Percentiles rank a stretch among this genome's conserved stretches.
Evolutionary conservation across 1,284 basidiomycete genomes (phyloP).

Genomic region (Pholiota adiposa): DNA sequence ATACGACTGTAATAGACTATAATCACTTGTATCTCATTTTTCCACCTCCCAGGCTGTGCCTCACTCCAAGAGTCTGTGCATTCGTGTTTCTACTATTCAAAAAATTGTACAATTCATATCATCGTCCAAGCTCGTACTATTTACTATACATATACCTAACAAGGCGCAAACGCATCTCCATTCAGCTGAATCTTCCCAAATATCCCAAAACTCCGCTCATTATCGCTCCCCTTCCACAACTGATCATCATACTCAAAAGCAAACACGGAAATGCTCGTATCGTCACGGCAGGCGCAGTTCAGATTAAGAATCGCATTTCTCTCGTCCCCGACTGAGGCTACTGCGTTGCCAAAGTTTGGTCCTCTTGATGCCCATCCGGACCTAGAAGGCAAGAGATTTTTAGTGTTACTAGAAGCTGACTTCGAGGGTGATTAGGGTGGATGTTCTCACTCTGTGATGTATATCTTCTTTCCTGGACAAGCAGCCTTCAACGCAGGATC

Average conservation of each 20-base stretch:
- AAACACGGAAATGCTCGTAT: conserved; percentile 35
- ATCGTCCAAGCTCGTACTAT: background rate
- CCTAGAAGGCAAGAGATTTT: conserved; percentile 22
- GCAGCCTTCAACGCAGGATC: conserved; percentile 36
- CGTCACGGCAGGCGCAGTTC: conserved; percentile 33
- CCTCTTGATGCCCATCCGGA: conserved; percentile 44
- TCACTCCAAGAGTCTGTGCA: too few species aligned
- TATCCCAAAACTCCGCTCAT: conserved; percentile 39
- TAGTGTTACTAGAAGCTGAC: background rate
- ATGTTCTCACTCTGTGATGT: conserved; percentile 37
- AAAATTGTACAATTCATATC: background rate
- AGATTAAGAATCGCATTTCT: conserved; percentile 27
- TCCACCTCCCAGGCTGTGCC: too few species aligned
- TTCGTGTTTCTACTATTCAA: too few species aligned
- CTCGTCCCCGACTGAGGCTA: conserved; percentile 33
- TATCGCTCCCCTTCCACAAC: conserved; percentile 37
- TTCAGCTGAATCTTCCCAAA: conserved; percentile 34
- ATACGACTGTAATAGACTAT: too few species aligned
- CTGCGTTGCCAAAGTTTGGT: conserved; percentile 27
- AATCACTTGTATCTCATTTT: too few species aligned
- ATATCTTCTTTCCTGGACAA: conserved; percentile 38
- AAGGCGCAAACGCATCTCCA: conserved; percentile 30
- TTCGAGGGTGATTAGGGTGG: background rate
- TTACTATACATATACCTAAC: conserved; percentile 20
- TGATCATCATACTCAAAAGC: conserved; percentile 43